These are phyloP conservation scores for Saposhnikovia divaricata DNA, from an alignment of 129 eudicot genomes.

Conservation along the genomic window DNA sequence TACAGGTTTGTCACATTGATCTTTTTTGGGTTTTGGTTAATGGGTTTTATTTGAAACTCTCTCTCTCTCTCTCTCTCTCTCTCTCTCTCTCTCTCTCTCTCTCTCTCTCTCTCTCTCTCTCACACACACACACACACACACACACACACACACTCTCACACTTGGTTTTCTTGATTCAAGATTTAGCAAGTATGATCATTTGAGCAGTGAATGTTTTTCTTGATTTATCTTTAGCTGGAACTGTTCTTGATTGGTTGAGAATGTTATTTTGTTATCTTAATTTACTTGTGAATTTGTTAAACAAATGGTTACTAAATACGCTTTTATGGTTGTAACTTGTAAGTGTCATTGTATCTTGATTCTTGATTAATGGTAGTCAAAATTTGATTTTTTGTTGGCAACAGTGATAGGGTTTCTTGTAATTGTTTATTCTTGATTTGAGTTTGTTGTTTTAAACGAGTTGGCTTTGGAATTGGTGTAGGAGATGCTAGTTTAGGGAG, in stretches of 20 bases:
- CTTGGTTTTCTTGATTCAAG: not conserved
- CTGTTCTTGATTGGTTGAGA: not conserved
- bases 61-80: too few species aligned
- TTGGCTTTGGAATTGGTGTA: conserved; percentile 7
- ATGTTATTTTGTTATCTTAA: not conserved
- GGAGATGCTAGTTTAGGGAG: conserved; percentile 23
- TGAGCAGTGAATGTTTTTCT: not conserved
- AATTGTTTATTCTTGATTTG: not conserved
- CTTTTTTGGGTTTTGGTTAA: not conserved
- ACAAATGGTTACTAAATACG: not conserved
- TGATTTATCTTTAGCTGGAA: not conserved
- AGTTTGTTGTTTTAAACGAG: not conserved
- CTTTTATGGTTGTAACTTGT: not conserved
- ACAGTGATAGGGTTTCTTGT: not conserved
- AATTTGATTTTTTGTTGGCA: not conserved
- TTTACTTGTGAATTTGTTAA: not conserved
- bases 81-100: too few species aligned
- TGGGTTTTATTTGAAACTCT: not conserved
- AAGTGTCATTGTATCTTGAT: not conserved
- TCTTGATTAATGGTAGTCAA: not conserved
- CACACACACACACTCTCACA: not conserved
- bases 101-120: too few species aligned
- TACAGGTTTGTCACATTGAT: conserved; percentile 17
- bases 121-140: not conserved
- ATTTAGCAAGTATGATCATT: not conserved